Percentiles rank a stretch among this genome's conserved stretches.
Evolutionary conservation across 306 rosid species (phyloP).

Genomic region (Prunus dulcis): DNA sequence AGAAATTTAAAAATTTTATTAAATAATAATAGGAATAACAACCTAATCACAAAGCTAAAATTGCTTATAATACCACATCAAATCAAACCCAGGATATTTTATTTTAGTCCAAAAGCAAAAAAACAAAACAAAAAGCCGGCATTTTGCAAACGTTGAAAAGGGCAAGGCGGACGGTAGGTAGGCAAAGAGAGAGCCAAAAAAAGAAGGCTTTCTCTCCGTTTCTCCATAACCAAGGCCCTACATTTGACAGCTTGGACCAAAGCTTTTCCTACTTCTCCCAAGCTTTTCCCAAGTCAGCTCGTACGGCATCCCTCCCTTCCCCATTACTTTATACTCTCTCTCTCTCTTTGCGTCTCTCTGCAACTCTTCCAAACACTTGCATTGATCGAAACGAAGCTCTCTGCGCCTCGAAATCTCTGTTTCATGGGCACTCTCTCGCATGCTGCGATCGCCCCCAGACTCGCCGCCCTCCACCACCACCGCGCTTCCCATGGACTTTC

Average conservation of each 20-base stretch:
- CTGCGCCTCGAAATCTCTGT: slow-evolving; percentile 17
- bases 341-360: neutral
- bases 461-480: slow-evolving; percentile 20
- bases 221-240: neutral
- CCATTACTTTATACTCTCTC: neutral
- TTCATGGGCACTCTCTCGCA: slow-evolving; percentile 65
- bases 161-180: no score
- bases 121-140: no score
- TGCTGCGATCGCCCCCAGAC: slow-evolving; percentile 40
- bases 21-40: no score
- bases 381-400: neutral
- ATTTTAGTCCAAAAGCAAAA: no score
- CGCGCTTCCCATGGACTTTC: slow-evolving; percentile 21
- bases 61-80: no score
- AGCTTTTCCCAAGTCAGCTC: neutral
- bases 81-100: no score
- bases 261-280: neutral
- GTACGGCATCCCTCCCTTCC: neutral
- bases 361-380: neutral
- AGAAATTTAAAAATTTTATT: no score
- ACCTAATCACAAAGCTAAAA: no score
- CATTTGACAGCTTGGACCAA: neutral
- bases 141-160: no score
- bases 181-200: no score
- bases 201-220: no score